Evolutionary conservation across 169 alveolate species (phyloP).

Genomic region (Cyclospora cayetanensis): DNA sequence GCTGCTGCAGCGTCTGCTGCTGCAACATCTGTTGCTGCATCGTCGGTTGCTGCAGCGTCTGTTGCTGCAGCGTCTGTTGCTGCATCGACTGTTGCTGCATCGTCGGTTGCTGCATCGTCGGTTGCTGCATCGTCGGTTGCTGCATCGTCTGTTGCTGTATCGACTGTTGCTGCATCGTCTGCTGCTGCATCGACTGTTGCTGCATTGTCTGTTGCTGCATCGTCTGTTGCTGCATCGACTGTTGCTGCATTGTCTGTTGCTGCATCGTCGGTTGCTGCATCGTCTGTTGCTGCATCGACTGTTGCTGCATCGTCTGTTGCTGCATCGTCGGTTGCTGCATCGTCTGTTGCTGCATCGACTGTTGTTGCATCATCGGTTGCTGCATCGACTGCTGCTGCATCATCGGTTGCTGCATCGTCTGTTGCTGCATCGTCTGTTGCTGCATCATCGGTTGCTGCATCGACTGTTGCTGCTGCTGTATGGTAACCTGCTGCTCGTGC

Average conservation of each 20-base stretch:
- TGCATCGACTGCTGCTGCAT: slow-evolving; percentile 17
- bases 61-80: background rate
- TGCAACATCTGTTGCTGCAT: background rate
- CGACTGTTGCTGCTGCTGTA: slow-evolving; percentile 30
- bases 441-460: background rate
- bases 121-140: background rate
- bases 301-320: background rate
- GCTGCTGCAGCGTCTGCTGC: background rate
- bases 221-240: background rate
- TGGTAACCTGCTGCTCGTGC: background rate
- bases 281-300: slow-evolving; percentile 6
- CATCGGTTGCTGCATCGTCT: background rate
- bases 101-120: background rate
- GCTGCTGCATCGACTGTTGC: background rate
- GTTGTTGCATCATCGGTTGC: background rate
- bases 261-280: slow-evolving; percentile 2
- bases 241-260: background rate
- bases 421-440: slow-evolving; percentile 5
- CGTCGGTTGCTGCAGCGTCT: background rate
- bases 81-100: background rate
- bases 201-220: slow-evolving; percentile 14
- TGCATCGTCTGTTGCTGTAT: background rate
- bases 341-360: background rate
- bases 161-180: background rate
- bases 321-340: background rate